A percentile compares a stretch with the other conserved stretches of the same genome.
phyloP scores from a whole-genome alignment of 768 basidiomycete genomes.

The Guyanaporus albipodus region DNA sequence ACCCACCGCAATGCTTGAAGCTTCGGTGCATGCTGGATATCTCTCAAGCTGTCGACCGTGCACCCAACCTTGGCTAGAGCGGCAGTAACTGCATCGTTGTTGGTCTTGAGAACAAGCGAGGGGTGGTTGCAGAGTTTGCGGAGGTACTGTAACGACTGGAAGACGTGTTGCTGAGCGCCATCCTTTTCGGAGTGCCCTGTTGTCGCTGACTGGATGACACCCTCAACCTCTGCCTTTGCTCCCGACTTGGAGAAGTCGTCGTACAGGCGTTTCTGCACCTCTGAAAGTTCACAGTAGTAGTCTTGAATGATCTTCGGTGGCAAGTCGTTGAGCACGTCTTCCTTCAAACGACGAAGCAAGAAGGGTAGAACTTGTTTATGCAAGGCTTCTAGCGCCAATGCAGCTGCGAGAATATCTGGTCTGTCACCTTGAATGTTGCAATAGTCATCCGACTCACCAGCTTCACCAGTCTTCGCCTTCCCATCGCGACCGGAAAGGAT shows the following conservation, averaged over 20 bases:
- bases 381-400: constrained; percentile 88
- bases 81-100: constrained; percentile 51
- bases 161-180: constrained; percentile 77
- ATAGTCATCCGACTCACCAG: constrained; percentile 55
- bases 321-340: constrained; percentile 92
- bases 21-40: constrained; percentile 93
- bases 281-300: constrained; percentile 96
- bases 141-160: constrained; percentile 95
- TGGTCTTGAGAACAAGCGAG: constrained; percentile 77
- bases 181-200: constrained; percentile 34
- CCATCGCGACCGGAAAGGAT: constrained; percentile 94
- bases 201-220: constrained; percentile 50
- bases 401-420: constrained; percentile 51
- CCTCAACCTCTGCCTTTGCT: constrained; percentile 60
- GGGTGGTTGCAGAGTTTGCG: constrained; percentile 99
- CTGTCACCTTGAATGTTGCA: constrained; percentile 2
- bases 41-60: constrained; percentile 49
- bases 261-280: constrained; percentile 89
- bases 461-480: constrained; percentile 91
- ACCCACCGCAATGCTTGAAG: constrained; percentile 83
- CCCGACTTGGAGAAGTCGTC: constrained; percentile 88
- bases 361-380: constrained; percentile 99
- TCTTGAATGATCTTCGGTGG: constrained; percentile 99
- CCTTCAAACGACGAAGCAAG: constrained; percentile 91
- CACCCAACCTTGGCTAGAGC: constrained; percentile 56